Evolutionary conservation across 129 eudicot genomes (phyloP).

Genomic region (Flaveria brownii): DNA sequence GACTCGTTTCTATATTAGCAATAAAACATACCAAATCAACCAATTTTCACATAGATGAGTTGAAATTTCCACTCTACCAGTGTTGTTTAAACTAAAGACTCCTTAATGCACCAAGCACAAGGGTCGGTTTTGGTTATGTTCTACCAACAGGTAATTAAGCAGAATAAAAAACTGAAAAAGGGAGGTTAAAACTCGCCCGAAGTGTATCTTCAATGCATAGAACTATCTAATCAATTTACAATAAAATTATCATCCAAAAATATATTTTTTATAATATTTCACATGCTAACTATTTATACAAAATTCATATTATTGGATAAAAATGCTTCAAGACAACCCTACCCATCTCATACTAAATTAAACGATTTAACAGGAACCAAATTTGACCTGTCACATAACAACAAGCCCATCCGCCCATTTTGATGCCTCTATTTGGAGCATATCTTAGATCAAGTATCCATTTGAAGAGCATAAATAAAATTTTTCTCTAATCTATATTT

Average conservation of each 20-base stretch:
- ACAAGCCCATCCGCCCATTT: background rate
- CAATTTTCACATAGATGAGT: background rate
- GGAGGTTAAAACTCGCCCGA: background rate
- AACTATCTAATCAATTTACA: background rate
- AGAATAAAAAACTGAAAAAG: background rate
- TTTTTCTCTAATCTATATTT: background rate
- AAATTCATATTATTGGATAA: background rate
- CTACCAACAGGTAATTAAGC: background rate
- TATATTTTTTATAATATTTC: background rate
- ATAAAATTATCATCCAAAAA: background rate
- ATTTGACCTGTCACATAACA: background rate
- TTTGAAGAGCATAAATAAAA: background rate
- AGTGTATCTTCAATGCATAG: background rate
- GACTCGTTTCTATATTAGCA: background rate
- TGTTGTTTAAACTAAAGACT: conserved; percentile 2
- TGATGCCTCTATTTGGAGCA: background rate
- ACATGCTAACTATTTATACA: background rate
- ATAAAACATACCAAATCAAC: background rate
- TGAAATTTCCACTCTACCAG: background rate
- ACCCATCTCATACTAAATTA: background rate
- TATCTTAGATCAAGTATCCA: conserved; percentile 3
- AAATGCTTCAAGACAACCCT: background rate
- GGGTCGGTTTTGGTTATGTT: background rate
- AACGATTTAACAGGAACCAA: background rate
- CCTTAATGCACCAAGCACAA: background rate